phyloP scores from a whole-genome alignment of 345 rosid genomes.

The Eucalyptus decipiens region DNA sequence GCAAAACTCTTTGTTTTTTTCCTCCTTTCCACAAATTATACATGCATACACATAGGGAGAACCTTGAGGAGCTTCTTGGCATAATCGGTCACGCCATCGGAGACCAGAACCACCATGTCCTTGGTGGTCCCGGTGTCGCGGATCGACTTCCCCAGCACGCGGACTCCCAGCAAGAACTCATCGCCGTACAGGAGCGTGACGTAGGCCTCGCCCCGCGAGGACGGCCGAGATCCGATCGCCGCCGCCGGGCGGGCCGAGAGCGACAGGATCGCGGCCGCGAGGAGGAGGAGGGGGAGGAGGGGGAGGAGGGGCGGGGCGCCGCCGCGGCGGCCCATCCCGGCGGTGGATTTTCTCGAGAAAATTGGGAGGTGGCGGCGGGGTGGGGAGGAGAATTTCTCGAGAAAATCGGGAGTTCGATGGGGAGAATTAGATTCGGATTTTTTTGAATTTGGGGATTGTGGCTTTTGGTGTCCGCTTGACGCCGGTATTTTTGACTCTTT shows the following conservation, averaged over 20 bases:
- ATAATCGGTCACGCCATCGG: constrained; percentile 84
- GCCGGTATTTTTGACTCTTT: neutral
- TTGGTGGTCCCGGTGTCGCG: constrained; percentile 67
- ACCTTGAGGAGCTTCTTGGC: constrained; percentile 62
- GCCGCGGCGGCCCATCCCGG: neutral
- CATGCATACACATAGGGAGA: neutral
- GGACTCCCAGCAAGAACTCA: constrained; percentile 88
- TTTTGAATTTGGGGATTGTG: neutral
- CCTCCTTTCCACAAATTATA: neutral
- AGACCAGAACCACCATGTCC: constrained; percentile 85
- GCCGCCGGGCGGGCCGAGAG: constrained; percentile 10
- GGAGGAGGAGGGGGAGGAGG: constrained; percentile 14
- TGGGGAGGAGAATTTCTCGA: constrained; percentile 7
- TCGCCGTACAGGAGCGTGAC: constrained; percentile 87
- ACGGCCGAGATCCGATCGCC: constrained; percentile 13
- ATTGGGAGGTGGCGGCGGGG: neutral
- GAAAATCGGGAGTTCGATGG: neutral
- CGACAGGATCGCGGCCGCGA: constrained; percentile 8
- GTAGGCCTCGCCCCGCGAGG: constrained; percentile 49
- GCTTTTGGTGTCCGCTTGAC: neutral
- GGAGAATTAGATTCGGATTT: neutral
- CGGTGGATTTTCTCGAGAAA: constrained; percentile 21
- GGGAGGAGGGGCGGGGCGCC: constrained; percentile 1
- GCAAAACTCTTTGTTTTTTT: neutral
- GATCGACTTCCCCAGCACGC: constrained; percentile 90